Percentiles rank a stretch among this genome's conserved stretches.
Conservation (phyloP, 2,329 filamentous ascomycete species). For the Ophiostoma sp. region DNA sequence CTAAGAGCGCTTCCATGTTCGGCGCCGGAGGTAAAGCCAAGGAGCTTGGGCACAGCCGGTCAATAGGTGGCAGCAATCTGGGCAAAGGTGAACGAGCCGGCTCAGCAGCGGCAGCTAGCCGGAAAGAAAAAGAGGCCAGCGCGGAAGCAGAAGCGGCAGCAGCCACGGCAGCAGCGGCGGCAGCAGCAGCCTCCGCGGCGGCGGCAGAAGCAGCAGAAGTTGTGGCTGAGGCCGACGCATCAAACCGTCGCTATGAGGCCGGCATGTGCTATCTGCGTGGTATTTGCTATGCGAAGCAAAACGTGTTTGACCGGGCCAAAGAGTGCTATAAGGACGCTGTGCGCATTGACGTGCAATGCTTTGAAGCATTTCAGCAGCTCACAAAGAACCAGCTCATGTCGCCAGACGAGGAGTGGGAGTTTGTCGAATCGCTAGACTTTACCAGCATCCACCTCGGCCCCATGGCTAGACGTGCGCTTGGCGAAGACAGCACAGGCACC, state of each 20-base stretch:
- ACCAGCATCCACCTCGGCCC: conserved; percentile 66
- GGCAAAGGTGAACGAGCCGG: conserved; percentile 19
- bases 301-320: conserved; percentile 93
- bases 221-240: conserved; percentile 25
- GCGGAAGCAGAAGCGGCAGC: conserved; percentile 15
- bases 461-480: conserved; percentile 37
- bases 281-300: conserved; percentile 92
- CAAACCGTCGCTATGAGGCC: conserved; percentile 79
- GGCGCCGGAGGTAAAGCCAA: conserved; percentile 23
- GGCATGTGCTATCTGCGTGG: conserved; percentile 96
- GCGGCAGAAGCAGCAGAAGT: conserved; percentile 18
- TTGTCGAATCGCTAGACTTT: conserved; percentile 84
- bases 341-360: conserved; percentile 94
- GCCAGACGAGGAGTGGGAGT: conserved; percentile 83
- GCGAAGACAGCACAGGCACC: conserved; percentile 42
- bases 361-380: conserved; percentile 94
- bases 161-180: conserved; percentile 14
- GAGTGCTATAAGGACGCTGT: conserved; percentile 98
- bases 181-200: conserved; percentile 15
- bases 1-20: conserved; percentile 14
- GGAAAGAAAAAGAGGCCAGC: conserved; percentile 19
- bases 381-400: conserved; percentile 94
- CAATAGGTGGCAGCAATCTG: conserved; percentile 7
- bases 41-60: conserved; percentile 13
- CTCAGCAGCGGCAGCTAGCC: conserved; percentile 36